Conservation (phyloP, 495 filamentous ascomycete species). For the Poronia punctata region DNA sequence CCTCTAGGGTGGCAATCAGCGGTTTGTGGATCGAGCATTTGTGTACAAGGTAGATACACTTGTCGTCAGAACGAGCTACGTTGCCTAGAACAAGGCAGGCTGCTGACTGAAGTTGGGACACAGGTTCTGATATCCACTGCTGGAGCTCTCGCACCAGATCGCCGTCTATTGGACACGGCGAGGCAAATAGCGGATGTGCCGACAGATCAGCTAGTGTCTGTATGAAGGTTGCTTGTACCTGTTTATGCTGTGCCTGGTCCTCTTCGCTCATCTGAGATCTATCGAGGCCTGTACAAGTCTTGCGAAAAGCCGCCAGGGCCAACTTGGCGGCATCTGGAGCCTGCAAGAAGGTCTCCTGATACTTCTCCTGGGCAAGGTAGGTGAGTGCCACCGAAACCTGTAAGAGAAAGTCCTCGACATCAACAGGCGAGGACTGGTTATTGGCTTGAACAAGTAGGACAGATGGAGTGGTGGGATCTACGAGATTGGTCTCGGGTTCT, state of each 20-base stretch:
- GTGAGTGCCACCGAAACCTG: constrained; percentile 30
- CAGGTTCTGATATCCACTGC: constrained; percentile 36
- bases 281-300: constrained; percentile 22
- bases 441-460: constrained; percentile 29
- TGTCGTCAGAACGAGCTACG: constrained; percentile 61
- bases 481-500: constrained; percentile 31
- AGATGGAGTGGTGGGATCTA: constrained; percentile 26
- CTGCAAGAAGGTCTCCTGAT: constrained; percentile 39
- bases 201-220: constrained; percentile 59
- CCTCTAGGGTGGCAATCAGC: constrained; percentile 45
- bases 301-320: constrained; percentile 27
- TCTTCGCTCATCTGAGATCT: constrained; percentile 31
- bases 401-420: constrained; percentile 30
- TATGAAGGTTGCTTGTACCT: constrained; percentile 49
- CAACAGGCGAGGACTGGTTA: constrained; percentile 9
- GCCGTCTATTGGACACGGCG: constrained; percentile 24
- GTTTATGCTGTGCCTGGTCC: constrained; percentile 44
- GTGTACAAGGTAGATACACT: constrained; percentile 51
- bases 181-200: constrained; percentile 46
- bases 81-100: constrained; percentile 74
- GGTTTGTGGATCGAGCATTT: constrained; percentile 46
- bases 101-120: constrained; percentile 53
- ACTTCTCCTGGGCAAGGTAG: constrained; percentile 36
- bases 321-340: constrained; percentile 21
- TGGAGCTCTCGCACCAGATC: constrained; percentile 44